Evolutionary conservation across 768 basidiomycete species (phyloP).

Genomic region (Rhodosporidiobolus sp.): DNA sequence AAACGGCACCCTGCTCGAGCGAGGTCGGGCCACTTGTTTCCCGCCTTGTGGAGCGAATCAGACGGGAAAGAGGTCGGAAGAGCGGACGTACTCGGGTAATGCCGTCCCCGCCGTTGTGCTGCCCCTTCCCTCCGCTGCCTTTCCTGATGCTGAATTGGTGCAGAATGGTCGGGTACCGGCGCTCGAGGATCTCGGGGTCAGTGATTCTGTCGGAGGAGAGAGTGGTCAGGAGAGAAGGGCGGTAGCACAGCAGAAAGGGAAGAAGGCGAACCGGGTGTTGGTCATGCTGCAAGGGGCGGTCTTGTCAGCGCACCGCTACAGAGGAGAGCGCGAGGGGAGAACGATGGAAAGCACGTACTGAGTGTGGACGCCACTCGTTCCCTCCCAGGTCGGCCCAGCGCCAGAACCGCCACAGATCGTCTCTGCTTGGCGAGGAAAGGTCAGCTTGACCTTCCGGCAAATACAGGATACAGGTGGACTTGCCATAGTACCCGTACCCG

Average conservation of each 20-base stretch:
- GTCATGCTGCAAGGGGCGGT: conserved; percentile 12
- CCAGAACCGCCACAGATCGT: conserved; percentile 85
- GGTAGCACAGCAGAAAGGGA: neutral
- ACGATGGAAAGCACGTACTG: neutral
- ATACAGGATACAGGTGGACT: conserved; percentile 43
- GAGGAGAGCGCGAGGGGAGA: neutral
- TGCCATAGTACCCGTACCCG: conserved; percentile 50
- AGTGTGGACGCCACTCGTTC: conserved; percentile 70
- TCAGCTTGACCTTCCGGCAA: no score
- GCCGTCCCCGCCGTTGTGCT: conserved; percentile 72
- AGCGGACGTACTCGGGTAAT: conserved; percentile 60
- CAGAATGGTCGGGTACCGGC: conserved; percentile 87
- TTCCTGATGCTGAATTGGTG: conserved; percentile 60
- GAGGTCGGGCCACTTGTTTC: no score
- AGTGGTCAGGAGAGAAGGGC: no score
- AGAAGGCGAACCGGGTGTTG: conserved; percentile 56
- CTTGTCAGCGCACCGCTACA: neutral
- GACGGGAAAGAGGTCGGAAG: no score
- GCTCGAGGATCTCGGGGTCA: conserved; percentile 88
- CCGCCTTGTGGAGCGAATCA: neutral
- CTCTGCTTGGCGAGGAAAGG: no score
- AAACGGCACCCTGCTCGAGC: no score
- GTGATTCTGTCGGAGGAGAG: conserved; percentile 57
- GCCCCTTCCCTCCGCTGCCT: conserved; percentile 37
- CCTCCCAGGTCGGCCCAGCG: conserved; percentile 84